Conservation (phyloP, 2,329 filamentous ascomycete genomes). For the Fusarium sp. region DNA sequence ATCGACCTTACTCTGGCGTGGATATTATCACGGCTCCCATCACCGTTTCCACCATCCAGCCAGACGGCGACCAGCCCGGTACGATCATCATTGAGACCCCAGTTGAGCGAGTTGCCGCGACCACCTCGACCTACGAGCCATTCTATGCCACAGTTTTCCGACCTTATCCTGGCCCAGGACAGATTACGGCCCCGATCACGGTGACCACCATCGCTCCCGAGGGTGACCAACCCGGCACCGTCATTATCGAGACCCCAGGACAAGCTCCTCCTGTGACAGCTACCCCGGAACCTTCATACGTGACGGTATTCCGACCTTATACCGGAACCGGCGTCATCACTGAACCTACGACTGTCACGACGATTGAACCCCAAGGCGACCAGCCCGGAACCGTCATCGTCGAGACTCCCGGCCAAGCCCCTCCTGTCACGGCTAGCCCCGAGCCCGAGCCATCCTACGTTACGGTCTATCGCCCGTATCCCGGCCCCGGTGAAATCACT, state of each 20-base stretch:
- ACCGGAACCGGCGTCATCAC: constrained; percentile 13
- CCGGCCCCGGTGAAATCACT: not conserved
- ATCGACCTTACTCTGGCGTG: not conserved
- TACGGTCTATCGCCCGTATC: constrained; percentile 11
- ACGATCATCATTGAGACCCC: constrained; percentile 18
- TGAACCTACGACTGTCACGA: constrained; percentile 5
- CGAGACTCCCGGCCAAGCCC: constrained; percentile 15
- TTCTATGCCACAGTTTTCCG: not conserved
- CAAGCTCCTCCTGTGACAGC: constrained; percentile 6
- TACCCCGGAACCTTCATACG: constrained; percentile 12
- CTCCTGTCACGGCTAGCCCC: not conserved
- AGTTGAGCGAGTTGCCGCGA: not conserved
- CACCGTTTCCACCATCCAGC: constrained; percentile 13
- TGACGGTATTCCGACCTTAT: constrained; percentile 11
- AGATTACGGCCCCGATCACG: not conserved
- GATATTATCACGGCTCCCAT: not conserved
- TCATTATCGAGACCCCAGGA: constrained; percentile 12
- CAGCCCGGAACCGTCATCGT: constrained; percentile 18
- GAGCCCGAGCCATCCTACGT: constrained; percentile 5
- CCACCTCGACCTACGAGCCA: not conserved
- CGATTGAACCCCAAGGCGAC: constrained; percentile 1
- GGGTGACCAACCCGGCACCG: not conserved
- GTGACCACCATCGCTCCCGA: not conserved
- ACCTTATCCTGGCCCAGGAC: not conserved
- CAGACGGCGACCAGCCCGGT: constrained; percentile 7